These are phyloP conservation scores for Bruguiera parviflora DNA, from an alignment of 345 rosid species.

Conservation along the genomic window DNA sequence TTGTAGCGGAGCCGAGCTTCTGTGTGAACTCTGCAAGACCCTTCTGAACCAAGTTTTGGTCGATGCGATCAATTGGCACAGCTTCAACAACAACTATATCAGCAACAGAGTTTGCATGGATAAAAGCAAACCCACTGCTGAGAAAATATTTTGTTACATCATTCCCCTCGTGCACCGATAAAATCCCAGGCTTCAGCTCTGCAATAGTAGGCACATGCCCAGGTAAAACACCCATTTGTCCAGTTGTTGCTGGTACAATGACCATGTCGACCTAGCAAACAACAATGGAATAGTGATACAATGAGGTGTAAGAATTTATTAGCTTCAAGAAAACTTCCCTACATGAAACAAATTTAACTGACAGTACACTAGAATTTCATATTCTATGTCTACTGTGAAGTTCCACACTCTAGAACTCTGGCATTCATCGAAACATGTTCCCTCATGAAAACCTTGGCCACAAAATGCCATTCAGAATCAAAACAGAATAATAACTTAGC, in stretches of 20 bases:
- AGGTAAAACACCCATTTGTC: constrained; percentile 92
- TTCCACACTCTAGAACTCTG: neutral
- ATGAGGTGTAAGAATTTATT: neutral
- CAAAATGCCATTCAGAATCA: too few relatives aligned
- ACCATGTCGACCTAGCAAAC: constrained; percentile 85
- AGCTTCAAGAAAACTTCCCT: neutral
- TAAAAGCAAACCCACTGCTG: constrained; percentile 84
- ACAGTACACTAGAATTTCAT: neutral
- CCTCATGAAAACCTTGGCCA: too few relatives aligned
- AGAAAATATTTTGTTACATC: constrained; percentile 66
- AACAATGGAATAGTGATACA: neutral
- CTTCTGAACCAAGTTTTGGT: constrained; percentile 69
- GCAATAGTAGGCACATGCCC: constrained; percentile 83
- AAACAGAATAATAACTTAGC: too few relatives aligned
- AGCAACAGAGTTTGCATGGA: constrained; percentile 79
- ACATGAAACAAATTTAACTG: neutral
- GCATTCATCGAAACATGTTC: neutral
- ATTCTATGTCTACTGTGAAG: neutral
- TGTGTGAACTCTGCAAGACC: constrained; percentile 77
- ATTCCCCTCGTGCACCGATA: constrained; percentile 86
- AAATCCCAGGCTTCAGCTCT: constrained; percentile 82
- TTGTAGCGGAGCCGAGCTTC: constrained; percentile 67
- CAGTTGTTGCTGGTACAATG: constrained; percentile 82
- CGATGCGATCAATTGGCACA: constrained; percentile 65
- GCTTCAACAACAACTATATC: constrained; percentile 75